Evolutionary conservation across 352 stramenopile species (phyloP), one percentile per base, ranked within the genome.

Genomic region (Phytophthora lateralis): DNA sequence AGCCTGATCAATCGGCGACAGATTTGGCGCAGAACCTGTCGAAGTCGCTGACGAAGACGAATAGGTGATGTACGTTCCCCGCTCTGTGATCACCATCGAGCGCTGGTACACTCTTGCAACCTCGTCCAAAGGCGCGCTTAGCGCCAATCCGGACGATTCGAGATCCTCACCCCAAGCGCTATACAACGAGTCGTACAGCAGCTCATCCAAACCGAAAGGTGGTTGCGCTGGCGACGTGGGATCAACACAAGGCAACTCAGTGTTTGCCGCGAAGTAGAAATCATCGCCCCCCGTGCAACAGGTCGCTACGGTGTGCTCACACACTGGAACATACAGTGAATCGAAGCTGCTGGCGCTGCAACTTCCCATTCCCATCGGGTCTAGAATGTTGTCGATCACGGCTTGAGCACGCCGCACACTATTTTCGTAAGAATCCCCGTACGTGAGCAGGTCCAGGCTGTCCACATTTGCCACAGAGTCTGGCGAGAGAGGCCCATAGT

Each of bases 401-500:
- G 62, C 57, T 64, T 60, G 53, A 51, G 53, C 64, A 51, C 52
- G 51, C 4, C 50, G 2, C 15, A 75, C 14, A 17, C 27, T 39
- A 47, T 65, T 34, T 2, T 69, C 35, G 21, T 63, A 63, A 17
- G 56, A 60, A 10, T 49, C 44, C 0, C 39, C 41, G 38, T 61
- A 55, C 29, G 17, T 30, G 20, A 45, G 37, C 32, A 72, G 12
- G 14, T 66, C 63, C 15, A 62, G 17, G 38, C 32, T 61, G 15
- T 71, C 44, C 30, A 69, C 56, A n/a, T 43, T 69, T 8, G 73
- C 63, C 21, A 83, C 69, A 0, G 55, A 60, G 35, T 80, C 66
- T 0, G 77, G 77, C 0, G 77, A 84, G 14, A 76, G 30, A 0
- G 59, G 64, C 1, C 60, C 66, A 6, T 29, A 27, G n/a, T 69